A percentile compares a stretch with the other conserved stretches of the same genome.
Conservation (phyloP, 73 alveolate species). For the Tetrahymena thermophila region DNA sequence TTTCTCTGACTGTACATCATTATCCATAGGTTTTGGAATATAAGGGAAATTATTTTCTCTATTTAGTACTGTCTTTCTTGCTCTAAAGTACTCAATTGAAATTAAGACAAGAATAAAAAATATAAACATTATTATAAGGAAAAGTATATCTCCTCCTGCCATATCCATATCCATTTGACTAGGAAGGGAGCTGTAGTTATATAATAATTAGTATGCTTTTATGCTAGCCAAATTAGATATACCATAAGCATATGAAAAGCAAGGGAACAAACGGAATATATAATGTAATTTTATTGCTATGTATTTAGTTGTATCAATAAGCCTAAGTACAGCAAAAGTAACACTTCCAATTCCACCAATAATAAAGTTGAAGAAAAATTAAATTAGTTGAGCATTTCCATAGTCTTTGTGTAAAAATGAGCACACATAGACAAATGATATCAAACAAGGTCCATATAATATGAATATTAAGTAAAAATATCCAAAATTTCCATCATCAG, state of each 20-base stretch:
- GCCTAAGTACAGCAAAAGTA: slow-evolving; percentile 14
- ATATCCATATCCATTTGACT: slow-evolving; percentile 33
- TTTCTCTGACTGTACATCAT: slow-evolving; percentile 18
- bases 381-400: slow-evolving; percentile 44
- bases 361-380: slow-evolving; percentile 42
- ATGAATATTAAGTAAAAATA: slow-evolving; percentile 45
- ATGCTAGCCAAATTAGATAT: slow-evolving; percentile 8
- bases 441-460: slow-evolving; percentile 44
- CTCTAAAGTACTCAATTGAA: background rate
- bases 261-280: slow-evolving; percentile 47
- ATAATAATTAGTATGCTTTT: slow-evolving; percentile 25
- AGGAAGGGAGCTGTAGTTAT: slow-evolving; percentile 1
- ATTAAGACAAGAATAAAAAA: background rate
- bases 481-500: slow-evolving; percentile 8
- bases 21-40: background rate
- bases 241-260: slow-evolving; percentile 38
- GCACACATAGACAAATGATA: slow-evolving; percentile 51
- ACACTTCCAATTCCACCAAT: slow-evolving; percentile 42
- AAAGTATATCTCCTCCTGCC: slow-evolving; percentile 45
- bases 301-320: slow-evolving; percentile 35
- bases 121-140: slow-evolving; percentile 6
- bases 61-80: background rate
- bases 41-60: background rate
- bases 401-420: slow-evolving; percentile 38
- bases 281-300: slow-evolving; percentile 26